Evolutionary conservation across 345 rosid species (phyloP), one percentile per base, ranked within the genome.

Genomic region (Aquilaria sinensis): DNA sequence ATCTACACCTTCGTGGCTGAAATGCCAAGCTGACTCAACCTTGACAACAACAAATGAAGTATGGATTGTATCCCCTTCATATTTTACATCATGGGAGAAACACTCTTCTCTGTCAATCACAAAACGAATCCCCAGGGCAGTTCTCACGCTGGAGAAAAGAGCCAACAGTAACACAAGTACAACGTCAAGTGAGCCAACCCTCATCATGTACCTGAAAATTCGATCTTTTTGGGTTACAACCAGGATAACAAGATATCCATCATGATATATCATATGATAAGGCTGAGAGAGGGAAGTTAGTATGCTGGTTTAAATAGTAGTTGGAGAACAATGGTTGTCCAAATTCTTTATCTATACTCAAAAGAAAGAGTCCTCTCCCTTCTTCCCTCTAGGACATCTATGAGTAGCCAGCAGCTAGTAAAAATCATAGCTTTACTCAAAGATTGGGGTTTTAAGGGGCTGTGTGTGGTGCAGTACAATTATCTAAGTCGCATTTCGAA

Each of bases 81-180:
- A 83, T 57, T 86, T 69, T 63, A 83, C 87, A 70, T 86, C 72
- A 66, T 81, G 78, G 47, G 89, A 77, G 74, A 83, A 75, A 60
- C 92, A 86, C 61, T 86, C 92, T 68, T 86, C 92, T 61, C 82
- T 74, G 16, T 86, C 85, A 10, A 86, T 78, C 60, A 80, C 82
- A 6, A 83, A 81, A 75, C 92, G 76, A 62, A 83, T 79, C 41
- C 82, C 92, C 5, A 53, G 67, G 53, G 65, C 87, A 0, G 68
- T 62, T 57, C 68, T 66, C 1, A 68, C 74, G 56, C 56, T 65
- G 13, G 32, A 74, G 12, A 75, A 12, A 13, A 83, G 31, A 5
- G 74, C 87, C 73, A 80, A 55, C 45, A 81, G 60, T 53, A 63
- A 47, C 9, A 58, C 70, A 62, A 66, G 45, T 55, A 52, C 60